phyloP scores from a whole-genome alignment of 805 yeast species.

The Starmerella lactis-condensi region DNA sequence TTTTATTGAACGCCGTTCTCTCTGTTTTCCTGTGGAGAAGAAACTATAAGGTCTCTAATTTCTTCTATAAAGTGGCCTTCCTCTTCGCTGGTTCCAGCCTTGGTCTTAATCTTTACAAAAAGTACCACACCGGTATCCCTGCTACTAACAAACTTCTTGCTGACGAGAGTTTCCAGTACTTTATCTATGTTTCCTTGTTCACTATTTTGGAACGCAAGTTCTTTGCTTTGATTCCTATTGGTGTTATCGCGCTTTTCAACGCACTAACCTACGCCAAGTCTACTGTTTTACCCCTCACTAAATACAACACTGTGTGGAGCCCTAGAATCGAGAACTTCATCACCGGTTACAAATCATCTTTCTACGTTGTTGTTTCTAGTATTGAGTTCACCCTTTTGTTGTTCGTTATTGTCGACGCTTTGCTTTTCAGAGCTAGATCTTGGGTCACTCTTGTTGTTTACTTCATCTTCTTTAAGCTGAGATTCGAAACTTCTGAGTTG shows the following conservation, averaged over 20 bases:
- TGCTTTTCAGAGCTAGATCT: slow-evolving; percentile 45
- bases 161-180: slow-evolving; percentile 62
- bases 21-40: slow-evolving; percentile 9
- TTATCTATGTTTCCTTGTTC: slow-evolving; percentile 38
- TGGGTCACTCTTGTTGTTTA: slow-evolving; percentile 34
- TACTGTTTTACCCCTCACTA: slow-evolving; percentile 45
- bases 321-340: slow-evolving; percentile 29
- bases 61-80: slow-evolving; percentile 42
- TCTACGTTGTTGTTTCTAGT: too few species aligned
- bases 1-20: slow-evolving; percentile 11
- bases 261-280: slow-evolving; percentile 50
- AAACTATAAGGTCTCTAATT: slow-evolving; percentile 25
- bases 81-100: slow-evolving; percentile 54
- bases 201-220: slow-evolving; percentile 40
- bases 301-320: slow-evolving; percentile 20
- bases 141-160: slow-evolving; percentile 16
- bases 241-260: slow-evolving; percentile 67
- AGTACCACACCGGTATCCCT: slow-evolving; percentile 21
- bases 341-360: slow-evolving; percentile 35
- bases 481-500: slow-evolving; percentile 58
- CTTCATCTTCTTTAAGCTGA: slow-evolving; percentile 47
- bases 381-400: slow-evolving; percentile 31
- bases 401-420: slow-evolving; percentile 24
- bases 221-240: slow-evolving; percentile 53
- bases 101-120: slow-evolving; percentile 55